phyloP scores from a whole-genome alignment of 768 basidiomycete genomes.

The Rhizopogon salebrosus region DNA sequence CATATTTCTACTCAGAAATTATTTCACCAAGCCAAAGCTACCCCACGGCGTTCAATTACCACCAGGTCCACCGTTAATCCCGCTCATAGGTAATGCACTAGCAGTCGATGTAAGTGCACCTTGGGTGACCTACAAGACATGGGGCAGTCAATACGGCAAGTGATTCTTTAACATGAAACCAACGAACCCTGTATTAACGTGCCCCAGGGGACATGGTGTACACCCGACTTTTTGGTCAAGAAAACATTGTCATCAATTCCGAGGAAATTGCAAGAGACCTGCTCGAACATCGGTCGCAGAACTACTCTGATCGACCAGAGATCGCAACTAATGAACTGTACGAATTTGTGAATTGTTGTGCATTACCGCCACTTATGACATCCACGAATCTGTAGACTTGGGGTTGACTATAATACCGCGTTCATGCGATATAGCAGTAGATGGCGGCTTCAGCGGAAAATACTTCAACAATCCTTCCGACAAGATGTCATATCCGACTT shows the following conservation, averaged over 20 bases:
- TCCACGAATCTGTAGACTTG: neutral
- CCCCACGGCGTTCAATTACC: neutral
- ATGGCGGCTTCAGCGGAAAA: conserved; percentile 14
- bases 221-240: conserved; percentile 3
- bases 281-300: conserved; percentile 8
- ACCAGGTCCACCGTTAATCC: neutral
- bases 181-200: neutral
- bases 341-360: neutral
- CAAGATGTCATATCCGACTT: neutral
- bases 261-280: conserved; percentile 9
- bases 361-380: neutral
- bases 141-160: neutral
- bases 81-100: neutral
- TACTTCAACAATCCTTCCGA: conserved; percentile 10
- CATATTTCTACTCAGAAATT: neutral
- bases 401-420: conserved; percentile 3
- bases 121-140: neutral
- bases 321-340: conserved; percentile 5
- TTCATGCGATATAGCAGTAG: conserved; percentile 11
- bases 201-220: conserved; percentile 4
- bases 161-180: neutral
- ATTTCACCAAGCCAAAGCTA: neutral
- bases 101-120: neutral
- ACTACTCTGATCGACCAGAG: conserved; percentile 8
- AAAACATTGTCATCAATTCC: conserved; percentile 10